phyloP scores from a whole-genome alignment of 2,329 filamentous ascomycete species.

The Fusarium tuaranense region DNA sequence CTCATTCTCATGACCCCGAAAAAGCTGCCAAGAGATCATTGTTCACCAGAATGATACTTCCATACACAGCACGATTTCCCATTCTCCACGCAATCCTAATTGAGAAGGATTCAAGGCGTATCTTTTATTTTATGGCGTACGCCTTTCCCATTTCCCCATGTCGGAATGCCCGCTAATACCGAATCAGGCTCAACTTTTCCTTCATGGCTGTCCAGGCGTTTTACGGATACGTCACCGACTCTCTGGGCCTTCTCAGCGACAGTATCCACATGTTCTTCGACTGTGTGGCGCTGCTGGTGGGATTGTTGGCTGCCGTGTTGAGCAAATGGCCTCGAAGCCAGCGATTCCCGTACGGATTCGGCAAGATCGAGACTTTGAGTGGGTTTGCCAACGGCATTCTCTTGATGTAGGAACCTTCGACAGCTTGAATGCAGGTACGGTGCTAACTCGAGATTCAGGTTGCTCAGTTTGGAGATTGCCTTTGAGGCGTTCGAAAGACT shows the following conservation, averaged over 20 bases:
- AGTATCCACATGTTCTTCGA: constrained; percentile 99
- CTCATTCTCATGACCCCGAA: constrained; percentile 50
- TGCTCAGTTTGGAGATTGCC: constrained; percentile 95
- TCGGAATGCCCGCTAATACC: constrained; percentile 31
- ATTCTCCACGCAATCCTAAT: constrained; percentile 86
- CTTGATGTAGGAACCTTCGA: constrained; percentile 71
- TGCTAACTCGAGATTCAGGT: constrained; percentile 58
- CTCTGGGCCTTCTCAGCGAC: constrained; percentile 93
- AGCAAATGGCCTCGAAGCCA: constrained; percentile 95
- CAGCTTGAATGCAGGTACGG: not conserved
- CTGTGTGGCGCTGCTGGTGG: constrained; percentile 91
- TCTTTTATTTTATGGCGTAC: constrained; percentile 96
- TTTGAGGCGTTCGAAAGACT: constrained; percentile 93
- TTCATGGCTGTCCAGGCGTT: constrained; percentile 97
- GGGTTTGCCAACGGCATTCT: constrained; percentile 98
- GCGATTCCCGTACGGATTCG: constrained; percentile 93
- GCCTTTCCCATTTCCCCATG: constrained; percentile 43
- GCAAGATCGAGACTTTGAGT: constrained; percentile 95
- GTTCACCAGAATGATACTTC: constrained; percentile 80
- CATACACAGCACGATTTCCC: constrained; percentile 76
- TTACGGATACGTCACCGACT: constrained; percentile 94
- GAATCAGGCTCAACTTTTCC: constrained; percentile 82
- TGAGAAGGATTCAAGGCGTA: constrained; percentile 92
- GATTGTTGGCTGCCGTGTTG: constrained; percentile 90
- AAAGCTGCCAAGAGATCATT: constrained; percentile 68